phyloP scores from a whole-genome alignment of 306 rosid species.

The Hylodesmum podocarpum region DNA sequence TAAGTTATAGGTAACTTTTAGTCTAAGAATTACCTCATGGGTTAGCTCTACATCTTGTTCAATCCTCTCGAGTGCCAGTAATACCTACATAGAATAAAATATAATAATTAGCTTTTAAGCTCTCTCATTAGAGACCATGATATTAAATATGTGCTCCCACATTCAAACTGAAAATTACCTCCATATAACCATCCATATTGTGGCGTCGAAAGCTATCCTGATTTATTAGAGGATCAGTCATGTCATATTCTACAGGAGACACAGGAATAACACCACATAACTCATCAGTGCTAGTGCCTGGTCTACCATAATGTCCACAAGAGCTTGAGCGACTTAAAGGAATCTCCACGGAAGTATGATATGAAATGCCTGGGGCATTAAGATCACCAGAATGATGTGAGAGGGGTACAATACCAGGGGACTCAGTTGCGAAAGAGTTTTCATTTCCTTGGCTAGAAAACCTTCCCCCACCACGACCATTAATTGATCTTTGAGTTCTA shows the following conservation, averaged over 20 bases:
- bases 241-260: slow-evolving; percentile 43
- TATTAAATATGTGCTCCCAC: background rate
- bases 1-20: background rate
- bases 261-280: slow-evolving; percentile 30
- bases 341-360: slow-evolving; percentile 37
- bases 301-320: slow-evolving; percentile 40
- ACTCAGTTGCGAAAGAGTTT: slow-evolving; percentile 29
- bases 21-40: slow-evolving; percentile 56
- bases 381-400: slow-evolving; percentile 42
- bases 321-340: slow-evolving; percentile 40
- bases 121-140: background rate
- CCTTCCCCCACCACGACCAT: slow-evolving; percentile 45
- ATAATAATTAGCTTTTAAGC: background rate
- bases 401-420: slow-evolving; percentile 30
- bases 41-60: slow-evolving; percentile 76
- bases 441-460: slow-evolving; percentile 49
- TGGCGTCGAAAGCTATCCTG: slow-evolving; percentile 40
- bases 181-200: slow-evolving; percentile 61
- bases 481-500: slow-evolving; percentile 51
- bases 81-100: slow-evolving; percentile 50
- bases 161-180: slow-evolving; percentile 46
- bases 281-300: slow-evolving; percentile 45
- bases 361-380: slow-evolving; percentile 42
- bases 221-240: slow-evolving; percentile 40
- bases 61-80: slow-evolving; percentile 76